phyloP scores from a whole-genome alignment of 2,329 filamentous ascomycete species.

The Neonectria sp. region DNA sequence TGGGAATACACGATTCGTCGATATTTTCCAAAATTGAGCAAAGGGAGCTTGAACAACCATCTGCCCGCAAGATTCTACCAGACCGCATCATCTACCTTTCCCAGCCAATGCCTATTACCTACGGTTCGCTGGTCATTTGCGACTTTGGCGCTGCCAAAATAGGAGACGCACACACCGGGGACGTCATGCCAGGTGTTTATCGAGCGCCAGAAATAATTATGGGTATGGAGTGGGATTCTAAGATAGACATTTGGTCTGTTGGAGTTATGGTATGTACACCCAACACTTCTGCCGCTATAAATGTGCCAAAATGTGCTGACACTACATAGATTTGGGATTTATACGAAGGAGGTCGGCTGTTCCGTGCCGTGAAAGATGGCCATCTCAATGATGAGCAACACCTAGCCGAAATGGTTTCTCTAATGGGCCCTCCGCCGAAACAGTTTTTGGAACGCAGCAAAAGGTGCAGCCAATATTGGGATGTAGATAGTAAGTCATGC shows the following conservation, averaged over 20 bases:
- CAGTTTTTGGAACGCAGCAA: too few relatives aligned
- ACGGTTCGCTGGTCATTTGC: slow-evolving; percentile 50
- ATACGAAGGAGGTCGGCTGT: not conserved
- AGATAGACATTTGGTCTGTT: slow-evolving; percentile 55
- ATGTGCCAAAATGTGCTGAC: not conserved
- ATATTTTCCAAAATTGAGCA: slow-evolving; percentile 51
- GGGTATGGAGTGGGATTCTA: slow-evolving; percentile 51
- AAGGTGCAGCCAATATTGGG: too few relatives aligned
- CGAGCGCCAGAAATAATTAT: slow-evolving; percentile 57
- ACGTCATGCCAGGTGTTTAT: slow-evolving; percentile 50
- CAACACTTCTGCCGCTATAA: not conserved
- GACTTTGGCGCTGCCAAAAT: slow-evolving; percentile 57
- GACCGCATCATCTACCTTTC: slow-evolving; percentile 51
- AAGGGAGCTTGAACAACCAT: slow-evolving; percentile 49
- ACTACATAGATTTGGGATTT: not conserved
- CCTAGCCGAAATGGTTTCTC: not conserved
- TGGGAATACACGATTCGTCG: slow-evolving; percentile 51
- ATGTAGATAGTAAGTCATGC: too few relatives aligned
- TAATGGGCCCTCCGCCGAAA: too few relatives aligned
- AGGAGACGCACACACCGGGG: slow-evolving; percentile 40
- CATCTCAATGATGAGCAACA: not conserved
- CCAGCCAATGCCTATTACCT: slow-evolving; percentile 50
- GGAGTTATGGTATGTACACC: slow-evolving; percentile 50
- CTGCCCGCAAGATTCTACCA: slow-evolving; percentile 48
- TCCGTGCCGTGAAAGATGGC: not conserved